Percentiles rank a stretch among this genome's conserved stretches.
Evolutionary conservation across 495 filamentous ascomycete species (phyloP).

Genomic region (Thermothielavioides terrestris): DNA sequence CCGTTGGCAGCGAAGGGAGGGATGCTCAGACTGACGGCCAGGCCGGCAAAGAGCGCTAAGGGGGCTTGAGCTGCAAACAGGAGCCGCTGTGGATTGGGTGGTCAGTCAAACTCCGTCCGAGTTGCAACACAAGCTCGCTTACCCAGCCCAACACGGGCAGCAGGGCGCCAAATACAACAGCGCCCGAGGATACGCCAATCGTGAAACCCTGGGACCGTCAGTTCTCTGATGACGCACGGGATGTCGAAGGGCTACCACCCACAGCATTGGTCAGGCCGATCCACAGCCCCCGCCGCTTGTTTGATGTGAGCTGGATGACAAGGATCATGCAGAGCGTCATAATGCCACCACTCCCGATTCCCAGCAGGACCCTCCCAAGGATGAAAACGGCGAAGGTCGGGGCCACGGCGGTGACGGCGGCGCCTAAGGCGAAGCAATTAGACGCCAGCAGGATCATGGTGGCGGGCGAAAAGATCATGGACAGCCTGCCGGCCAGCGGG

Average conservation of each 20-base stretch:
- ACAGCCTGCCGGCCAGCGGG: slow-evolving; percentile 57
- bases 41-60: slow-evolving; percentile 45
- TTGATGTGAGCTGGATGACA: slow-evolving; percentile 56
- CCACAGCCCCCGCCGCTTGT: slow-evolving; percentile 56
- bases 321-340: slow-evolving; percentile 61
- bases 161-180: slow-evolving; percentile 58
- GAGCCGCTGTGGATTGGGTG: slow-evolving; percentile 44
- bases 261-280: slow-evolving; percentile 51
- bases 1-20: slow-evolving; percentile 34
- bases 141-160: slow-evolving; percentile 60
- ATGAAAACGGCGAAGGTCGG: slow-evolving; percentile 51
- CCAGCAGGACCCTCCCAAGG: slow-evolving; percentile 53
- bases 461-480: slow-evolving; percentile 58
- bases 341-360: slow-evolving; percentile 56
- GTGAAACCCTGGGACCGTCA: slow-evolving; percentile 59
- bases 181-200: slow-evolving; percentile 59
- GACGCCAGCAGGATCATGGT: slow-evolving; percentile 49
- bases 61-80: slow-evolving; percentile 63
- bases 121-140: slow-evolving; percentile 18
- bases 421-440: slow-evolving; percentile 50
- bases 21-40: slow-evolving; percentile 51
- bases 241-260: not conserved
- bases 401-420: slow-evolving; percentile 53
- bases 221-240: too few species aligned
- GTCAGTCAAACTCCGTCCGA: not conserved